These are phyloP conservation scores for Vachellia pachyceras DNA, from an alignment of 306 rosid genomes.

Conservation along the genomic window DNA sequence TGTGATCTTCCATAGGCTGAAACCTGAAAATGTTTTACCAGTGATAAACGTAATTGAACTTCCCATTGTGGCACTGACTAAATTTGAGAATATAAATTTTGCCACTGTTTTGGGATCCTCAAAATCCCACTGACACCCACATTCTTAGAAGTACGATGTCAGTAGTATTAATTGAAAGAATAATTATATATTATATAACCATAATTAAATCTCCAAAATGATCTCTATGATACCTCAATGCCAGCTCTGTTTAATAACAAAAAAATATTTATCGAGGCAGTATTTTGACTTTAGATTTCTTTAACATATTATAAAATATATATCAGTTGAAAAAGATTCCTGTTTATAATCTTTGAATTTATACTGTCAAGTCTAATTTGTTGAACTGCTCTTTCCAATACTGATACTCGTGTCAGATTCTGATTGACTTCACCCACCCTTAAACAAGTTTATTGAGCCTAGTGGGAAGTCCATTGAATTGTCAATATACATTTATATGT, in stretches of 20 bases:
- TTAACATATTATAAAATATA: slow-evolving; percentile 10
- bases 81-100: background rate
- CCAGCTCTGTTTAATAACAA: slow-evolving; percentile 23
- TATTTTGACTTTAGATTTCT: slow-evolving; percentile 30
- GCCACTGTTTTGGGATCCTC: slow-evolving; percentile 15
- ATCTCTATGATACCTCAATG: background rate
- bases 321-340: slow-evolving; percentile 46
- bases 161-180: background rate
- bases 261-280: slow-evolving; percentile 33
- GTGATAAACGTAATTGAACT: background rate
- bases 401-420: too few species aligned
- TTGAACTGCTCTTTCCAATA: slow-evolving; percentile 47
- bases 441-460: background rate
- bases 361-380: background rate
- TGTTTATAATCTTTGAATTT: slow-evolving; percentile 29
- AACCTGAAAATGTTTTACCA: too few species aligned
- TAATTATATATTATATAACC: background rate
- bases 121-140: background rate
- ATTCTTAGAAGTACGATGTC: background rate
- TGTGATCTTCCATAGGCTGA: background rate
- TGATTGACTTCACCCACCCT: slow-evolving; percentile 15
- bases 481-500: background rate
- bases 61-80: background rate
- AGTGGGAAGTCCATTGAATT: background rate
- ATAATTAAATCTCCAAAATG: slow-evolving; percentile 3